Evolutionary conservation across 2,329 filamentous ascomycete species (phyloP).

Genomic region (Aspergillus sp.): DNA sequence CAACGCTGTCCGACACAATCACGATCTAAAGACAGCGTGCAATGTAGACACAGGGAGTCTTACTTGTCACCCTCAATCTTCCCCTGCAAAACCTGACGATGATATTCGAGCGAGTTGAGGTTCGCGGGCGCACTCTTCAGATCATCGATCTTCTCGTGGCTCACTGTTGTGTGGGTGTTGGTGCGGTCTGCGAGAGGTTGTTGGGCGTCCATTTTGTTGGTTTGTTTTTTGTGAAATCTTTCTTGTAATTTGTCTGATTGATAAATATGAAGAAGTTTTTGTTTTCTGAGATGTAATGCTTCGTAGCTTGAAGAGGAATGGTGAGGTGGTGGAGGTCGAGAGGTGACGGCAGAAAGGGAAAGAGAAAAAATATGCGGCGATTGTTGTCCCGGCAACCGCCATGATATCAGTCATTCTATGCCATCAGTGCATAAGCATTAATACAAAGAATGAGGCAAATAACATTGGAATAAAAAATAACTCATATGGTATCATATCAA

Average conservation of each 20-base stretch:
- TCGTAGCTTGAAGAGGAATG: neutral
- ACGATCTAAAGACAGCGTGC: neutral
- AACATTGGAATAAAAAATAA: too few relatives aligned
- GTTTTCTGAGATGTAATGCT: neutral
- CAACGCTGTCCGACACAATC: neutral
- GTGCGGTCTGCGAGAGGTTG: conserved; percentile 36
- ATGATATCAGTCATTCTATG: conserved; percentile 1
- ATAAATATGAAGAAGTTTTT: conserved; percentile 4
- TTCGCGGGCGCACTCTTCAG: conserved; percentile 26
- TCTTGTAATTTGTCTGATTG: neutral
- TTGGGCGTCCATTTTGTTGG: conserved; percentile 26
- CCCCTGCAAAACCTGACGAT: conserved; percentile 37
- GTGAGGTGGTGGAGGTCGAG: neutral
- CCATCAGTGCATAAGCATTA: neutral
- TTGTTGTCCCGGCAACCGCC: conserved; percentile 36
- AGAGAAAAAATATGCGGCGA: conserved; percentile 22
- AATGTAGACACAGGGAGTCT: conserved; percentile 8
- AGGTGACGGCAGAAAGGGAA: conserved; percentile 5
- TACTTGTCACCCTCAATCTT: conserved; percentile 36
- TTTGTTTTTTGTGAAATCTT: neutral
- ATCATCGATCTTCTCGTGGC: conserved; percentile 21
- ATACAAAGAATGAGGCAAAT: neutral
- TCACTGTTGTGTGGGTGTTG: conserved; percentile 32
- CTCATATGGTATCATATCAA: too few relatives aligned
- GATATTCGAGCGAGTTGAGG: conserved; percentile 37